phyloP scores from a whole-genome alignment of 225 moss, liverwort and hornwort genomes.

The Asterella californica region DNA sequence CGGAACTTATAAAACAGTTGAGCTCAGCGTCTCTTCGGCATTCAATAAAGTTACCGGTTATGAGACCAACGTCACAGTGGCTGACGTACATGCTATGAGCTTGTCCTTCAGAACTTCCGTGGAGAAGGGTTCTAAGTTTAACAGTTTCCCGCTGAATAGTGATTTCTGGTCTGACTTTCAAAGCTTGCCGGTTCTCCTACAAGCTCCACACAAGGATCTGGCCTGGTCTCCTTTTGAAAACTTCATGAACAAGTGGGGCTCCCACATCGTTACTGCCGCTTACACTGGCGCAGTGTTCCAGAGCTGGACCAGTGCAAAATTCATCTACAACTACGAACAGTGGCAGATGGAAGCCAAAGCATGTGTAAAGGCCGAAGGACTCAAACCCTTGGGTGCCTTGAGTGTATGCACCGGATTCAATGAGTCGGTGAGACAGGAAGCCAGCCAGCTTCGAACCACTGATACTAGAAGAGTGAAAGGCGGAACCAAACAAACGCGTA shows the following conservation, averaged over 20 bases:
- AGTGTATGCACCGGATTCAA: too few relatives aligned
- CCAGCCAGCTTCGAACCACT: not conserved
- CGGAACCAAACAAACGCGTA: not conserved
- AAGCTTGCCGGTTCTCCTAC: not conserved
- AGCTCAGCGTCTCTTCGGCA: too few relatives aligned
- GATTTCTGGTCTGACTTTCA: not conserved
- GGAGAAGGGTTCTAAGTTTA: not conserved
- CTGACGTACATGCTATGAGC: not conserved
- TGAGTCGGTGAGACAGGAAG: too few relatives aligned
- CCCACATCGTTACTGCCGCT: not conserved
- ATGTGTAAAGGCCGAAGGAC: too few relatives aligned
- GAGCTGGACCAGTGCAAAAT: not conserved
- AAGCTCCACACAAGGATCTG: not conserved
- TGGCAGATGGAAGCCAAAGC: not conserved
- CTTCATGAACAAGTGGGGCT: constrained; percentile 2
- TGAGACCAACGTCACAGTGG: not conserved
- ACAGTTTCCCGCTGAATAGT: not conserved
- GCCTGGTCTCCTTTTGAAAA: not conserved
- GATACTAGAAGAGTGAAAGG: not conserved
- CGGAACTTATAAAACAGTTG: too few relatives aligned
- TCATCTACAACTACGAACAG: not conserved
- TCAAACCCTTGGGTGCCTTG: too few relatives aligned
- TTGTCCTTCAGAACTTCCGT: too few relatives aligned
- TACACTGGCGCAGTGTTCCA: not conserved
- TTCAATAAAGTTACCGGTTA: not conserved